These are phyloP conservation scores for Ustilago xerochloae DNA, from an alignment of 1,284 basidiomycete species.

Conservation along the genomic window DNA sequence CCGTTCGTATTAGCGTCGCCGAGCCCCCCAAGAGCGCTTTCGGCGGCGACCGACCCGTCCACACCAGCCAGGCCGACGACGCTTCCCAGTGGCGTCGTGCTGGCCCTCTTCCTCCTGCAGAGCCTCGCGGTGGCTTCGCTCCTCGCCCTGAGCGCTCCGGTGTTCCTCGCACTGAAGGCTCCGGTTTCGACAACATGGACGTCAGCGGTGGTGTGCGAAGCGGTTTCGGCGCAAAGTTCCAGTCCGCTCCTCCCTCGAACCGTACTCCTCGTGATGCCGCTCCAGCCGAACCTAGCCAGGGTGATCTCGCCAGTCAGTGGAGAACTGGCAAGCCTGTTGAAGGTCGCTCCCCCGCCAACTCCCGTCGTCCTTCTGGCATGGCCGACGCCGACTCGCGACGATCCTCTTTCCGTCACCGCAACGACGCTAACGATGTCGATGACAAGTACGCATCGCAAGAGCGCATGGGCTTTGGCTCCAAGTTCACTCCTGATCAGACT, in stretches of 20 bases:
- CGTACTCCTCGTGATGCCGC: conserved; percentile 50
- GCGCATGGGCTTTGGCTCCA: conserved; percentile 64
- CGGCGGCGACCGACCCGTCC: conserved; percentile 36
- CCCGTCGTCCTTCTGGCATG: conserved; percentile 38
- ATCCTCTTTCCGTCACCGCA: conserved; percentile 37
- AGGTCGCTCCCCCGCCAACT: conserved; percentile 36
- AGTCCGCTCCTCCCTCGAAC: conserved; percentile 36
- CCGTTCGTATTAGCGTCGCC: conserved; percentile 89
- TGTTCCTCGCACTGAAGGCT: conserved; percentile 31
- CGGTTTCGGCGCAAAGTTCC: conserved; percentile 64
- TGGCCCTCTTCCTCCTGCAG: conserved; percentile 75
- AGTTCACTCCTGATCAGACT: conserved; percentile 55
- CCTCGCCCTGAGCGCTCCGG: conserved; percentile 46
- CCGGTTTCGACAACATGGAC: conserved; percentile 66
- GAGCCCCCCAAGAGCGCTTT: conserved; percentile 76
- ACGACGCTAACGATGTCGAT: conserved; percentile 59
- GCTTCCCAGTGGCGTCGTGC: conserved; percentile 83
- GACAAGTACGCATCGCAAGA: conserved; percentile 58
- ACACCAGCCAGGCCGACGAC: conserved; percentile 70
- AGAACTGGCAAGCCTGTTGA: conserved; percentile 65
- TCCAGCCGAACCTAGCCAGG: conserved; percentile 55
- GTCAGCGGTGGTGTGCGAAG: conserved; percentile 58
- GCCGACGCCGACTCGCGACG: conserved; percentile 31
- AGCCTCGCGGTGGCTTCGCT: conserved; percentile 48
- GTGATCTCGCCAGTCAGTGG: conserved; percentile 64